Base-by-base conservation (phyloP, 164 flowering plant genomes). In the Macadamia tetraphylla region DNA sequence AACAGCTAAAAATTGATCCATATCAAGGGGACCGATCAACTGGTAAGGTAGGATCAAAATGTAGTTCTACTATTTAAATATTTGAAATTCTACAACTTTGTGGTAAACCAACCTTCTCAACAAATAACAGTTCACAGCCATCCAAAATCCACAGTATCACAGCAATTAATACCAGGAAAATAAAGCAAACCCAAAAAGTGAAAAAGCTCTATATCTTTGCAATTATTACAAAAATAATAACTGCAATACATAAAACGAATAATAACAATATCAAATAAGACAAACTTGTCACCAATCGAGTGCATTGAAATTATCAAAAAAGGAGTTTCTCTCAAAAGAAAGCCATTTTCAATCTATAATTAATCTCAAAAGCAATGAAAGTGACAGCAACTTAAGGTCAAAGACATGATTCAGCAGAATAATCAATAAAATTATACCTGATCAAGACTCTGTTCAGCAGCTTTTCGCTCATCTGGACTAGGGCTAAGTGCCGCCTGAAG, bases 401-500 rank as follows among this genome's bases (percentile, higher is more conserved):
- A 35, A 7, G 17, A 35, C 49, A 9, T 8, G 5, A 42, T 1
- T 1, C 42, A 29, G 1, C 18, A 62, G 6, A 29, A 31, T 10
- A 7, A n/a, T n/a, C 23, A 29, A 13, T 56, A 11, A 30, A 7
- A 23, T 23, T 6, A 7, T 46, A 95, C 99, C 97, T 92, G 97
- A 76, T 90, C 82, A 71, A 95, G 97, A 64, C 86, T 86, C 29
- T 86, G 85, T 78, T 92, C 99, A 31, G 96, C 99, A 9, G 97
- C 92, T 67, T 90, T 90, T 32, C 97, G 84, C 71, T 89, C 90
- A 43, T 83, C 87, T 6, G 94, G 98, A 79, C 83, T 87, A 63
- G 94, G 92, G 72, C 96, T 95, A 18, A 90, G 94, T 11, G 96
- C 98, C 23, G 93, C 91, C 61, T 86, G 91, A 63, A 95, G 87